Percentiles rank a stretch among this genome's conserved stretches.
Conservation (phyloP, 164 flowering plant species). For the Macadamia tetraphylla region DNA sequence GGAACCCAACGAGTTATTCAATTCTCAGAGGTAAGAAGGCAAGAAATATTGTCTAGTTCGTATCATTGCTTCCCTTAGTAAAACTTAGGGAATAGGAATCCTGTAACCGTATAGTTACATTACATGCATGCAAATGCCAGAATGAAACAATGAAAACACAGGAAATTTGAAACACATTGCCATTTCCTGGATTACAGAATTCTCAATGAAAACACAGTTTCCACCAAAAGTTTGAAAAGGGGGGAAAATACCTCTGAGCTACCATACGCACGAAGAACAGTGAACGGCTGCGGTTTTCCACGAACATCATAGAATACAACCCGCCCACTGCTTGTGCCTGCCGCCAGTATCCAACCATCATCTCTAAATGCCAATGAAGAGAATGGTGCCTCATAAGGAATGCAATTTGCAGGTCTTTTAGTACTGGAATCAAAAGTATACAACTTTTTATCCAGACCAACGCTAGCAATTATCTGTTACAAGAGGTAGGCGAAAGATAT, state of each 20-base stretch:
- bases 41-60: too few species aligned
- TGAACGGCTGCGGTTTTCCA: slow-evolving; percentile 87
- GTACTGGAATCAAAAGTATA: slow-evolving; percentile 78
- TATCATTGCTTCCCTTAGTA: too few species aligned
- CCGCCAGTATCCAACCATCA: slow-evolving; percentile 85
- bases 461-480: slow-evolving; percentile 67
- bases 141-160: background rate
- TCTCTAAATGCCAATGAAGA: slow-evolving; percentile 90
- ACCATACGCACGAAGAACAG: slow-evolving; percentile 78
- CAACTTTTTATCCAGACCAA: slow-evolving; percentile 89
- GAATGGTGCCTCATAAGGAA: slow-evolving; percentile 85
- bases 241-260: slow-evolving; percentile 65
- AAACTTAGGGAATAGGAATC: too few species aligned
- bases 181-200: background rate
- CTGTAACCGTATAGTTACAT: background rate
- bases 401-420: slow-evolving; percentile 55
- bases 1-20: too few species aligned
- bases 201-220: background rate
- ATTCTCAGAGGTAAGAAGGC: too few species aligned
- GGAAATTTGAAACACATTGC: background rate
- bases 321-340: slow-evolving; percentile 88
- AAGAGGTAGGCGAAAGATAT: background rate
- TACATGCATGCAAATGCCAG: background rate
- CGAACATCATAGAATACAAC: slow-evolving; percentile 95
- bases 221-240: background rate